These are phyloP conservation scores for Trypanosoma grayi DNA, from an alignment of 208 protist genomes.

Conservation along the genomic window DNA sequence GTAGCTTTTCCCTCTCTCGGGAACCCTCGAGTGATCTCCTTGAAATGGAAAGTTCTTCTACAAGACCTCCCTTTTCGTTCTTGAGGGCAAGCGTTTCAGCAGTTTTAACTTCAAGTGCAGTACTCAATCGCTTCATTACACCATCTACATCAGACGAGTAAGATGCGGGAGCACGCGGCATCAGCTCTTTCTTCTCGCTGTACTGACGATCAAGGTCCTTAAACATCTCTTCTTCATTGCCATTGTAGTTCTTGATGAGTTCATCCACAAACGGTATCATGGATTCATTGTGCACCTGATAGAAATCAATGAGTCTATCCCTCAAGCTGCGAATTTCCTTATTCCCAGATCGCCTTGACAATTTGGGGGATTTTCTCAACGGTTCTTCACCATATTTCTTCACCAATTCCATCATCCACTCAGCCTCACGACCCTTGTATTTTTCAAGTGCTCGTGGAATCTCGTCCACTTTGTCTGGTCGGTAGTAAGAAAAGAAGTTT, in stretches of 20 bases:
- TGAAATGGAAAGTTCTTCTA: background rate
- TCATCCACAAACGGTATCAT: slow-evolving; percentile 22
- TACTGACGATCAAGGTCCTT: slow-evolving; percentile 7
- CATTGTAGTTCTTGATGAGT: slow-evolving; percentile 19
- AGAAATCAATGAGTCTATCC: slow-evolving; percentile 14
- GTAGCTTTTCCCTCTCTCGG: background rate
- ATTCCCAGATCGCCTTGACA: background rate
- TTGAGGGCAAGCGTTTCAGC: slow-evolving; percentile 12
- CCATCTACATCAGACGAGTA: background rate
- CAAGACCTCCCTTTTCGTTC: slow-evolving; percentile 8
- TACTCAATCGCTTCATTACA: slow-evolving; percentile 19
- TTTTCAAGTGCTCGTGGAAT: too few relatives aligned
- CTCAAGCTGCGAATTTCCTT: background rate
- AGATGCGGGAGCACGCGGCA: background rate
- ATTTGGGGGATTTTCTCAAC: background rate
- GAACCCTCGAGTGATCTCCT: background rate
- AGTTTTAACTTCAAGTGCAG: slow-evolving; percentile 18
- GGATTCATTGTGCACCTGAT: slow-evolving; percentile 3
- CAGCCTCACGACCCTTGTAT: too few relatives aligned
- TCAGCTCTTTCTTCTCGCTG: background rate
- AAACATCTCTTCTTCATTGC: slow-evolving; percentile 17
- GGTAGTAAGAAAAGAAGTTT: too few relatives aligned
- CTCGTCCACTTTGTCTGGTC: too few relatives aligned
- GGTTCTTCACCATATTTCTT: too few relatives aligned
- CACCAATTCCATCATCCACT: too few relatives aligned